Evolutionary conservation across 2,329 filamentous ascomycete species (phyloP).

Genomic region (Didymella pinodella): DNA sequence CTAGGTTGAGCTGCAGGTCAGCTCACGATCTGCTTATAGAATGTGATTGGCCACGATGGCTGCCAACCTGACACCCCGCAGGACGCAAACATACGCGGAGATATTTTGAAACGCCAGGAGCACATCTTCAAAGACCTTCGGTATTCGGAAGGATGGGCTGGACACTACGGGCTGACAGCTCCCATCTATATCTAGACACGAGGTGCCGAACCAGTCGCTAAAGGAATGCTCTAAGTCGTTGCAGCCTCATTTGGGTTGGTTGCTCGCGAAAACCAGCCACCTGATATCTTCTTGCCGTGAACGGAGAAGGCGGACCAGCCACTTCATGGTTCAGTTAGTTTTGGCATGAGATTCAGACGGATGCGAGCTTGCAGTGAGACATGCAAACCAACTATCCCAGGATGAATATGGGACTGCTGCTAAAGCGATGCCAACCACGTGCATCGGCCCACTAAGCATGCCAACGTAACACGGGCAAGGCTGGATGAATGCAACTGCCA

Average conservation of each 20-base stretch:
- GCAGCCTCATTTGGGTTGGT: slow-evolving; percentile 10
- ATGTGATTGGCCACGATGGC: slow-evolving; percentile 4
- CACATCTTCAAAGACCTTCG: neutral
- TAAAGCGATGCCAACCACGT: neutral
- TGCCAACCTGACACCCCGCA: slow-evolving; percentile 11
- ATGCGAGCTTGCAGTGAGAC: neutral
- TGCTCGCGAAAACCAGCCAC: slow-evolving; percentile 6
- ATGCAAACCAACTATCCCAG: neutral
- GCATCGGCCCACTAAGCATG: slow-evolving; percentile 4
- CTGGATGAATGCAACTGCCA: neutral
- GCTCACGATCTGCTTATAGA: neutral
- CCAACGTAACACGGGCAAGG: neutral
- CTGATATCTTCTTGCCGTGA: neutral
- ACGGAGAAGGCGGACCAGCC: neutral
- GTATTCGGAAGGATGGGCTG: neutral
- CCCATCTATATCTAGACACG: slow-evolving; percentile 7
- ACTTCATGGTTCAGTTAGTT: neutral
- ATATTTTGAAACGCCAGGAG: slow-evolving; percentile 14
- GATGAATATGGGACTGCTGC: neutral
- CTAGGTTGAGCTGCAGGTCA: neutral
- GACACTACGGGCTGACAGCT: neutral
- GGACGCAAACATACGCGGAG: slow-evolving; percentile 2
- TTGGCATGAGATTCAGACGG: neutral
- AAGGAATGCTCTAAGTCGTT: slow-evolving; percentile 1
- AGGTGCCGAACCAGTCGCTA: slow-evolving; percentile 1